phyloP scores from a whole-genome alignment of 805 yeast genomes.

The Saccharomycopsis lassenensis region DNA sequence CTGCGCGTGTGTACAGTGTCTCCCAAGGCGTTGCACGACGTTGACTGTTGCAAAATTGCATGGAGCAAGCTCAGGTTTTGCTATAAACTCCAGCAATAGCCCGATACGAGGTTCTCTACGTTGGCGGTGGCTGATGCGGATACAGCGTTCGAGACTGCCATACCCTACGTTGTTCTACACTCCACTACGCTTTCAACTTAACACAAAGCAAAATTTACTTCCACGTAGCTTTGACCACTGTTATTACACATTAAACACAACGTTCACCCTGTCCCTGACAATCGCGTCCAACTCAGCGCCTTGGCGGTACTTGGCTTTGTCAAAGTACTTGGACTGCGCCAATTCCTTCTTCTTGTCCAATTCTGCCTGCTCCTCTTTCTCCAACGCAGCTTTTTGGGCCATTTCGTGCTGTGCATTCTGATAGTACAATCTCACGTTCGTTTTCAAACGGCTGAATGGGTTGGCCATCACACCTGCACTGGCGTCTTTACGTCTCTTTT shows the following conservation, averaged over 20 bases:
- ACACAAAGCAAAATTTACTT: too few relatives aligned
- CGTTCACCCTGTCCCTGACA: conserved; percentile 21
- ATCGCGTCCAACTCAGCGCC: conserved; percentile 48
- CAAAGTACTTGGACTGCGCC: conserved; percentile 26
- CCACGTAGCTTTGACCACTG: too few relatives aligned
- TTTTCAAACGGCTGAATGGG: conserved; percentile 85
- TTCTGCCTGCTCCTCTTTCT: conserved; percentile 32
- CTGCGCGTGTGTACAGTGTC: too few relatives aligned
- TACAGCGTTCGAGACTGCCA: too few relatives aligned
- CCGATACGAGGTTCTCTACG: too few relatives aligned
- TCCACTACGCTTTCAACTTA: too few relatives aligned
- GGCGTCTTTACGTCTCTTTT: conserved; percentile 34
- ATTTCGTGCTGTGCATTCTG: conserved; percentile 41
- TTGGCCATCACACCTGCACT: conserved; percentile 36
- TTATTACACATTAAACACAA: conserved; percentile 4
- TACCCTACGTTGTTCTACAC: too few relatives aligned
- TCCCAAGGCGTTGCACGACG: too few relatives aligned
- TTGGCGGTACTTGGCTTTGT: conserved; percentile 43
- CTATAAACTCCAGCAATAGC: too few relatives aligned
- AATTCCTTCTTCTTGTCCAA: conserved; percentile 36
- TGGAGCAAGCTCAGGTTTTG: too few relatives aligned
- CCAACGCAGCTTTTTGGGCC: conserved; percentile 46
- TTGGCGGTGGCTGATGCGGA: too few relatives aligned
- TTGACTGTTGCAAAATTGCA: too few relatives aligned
- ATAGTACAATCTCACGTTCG: conserved; percentile 77